These are phyloP conservation scores for Fusarium sp. DNA, from an alignment of 2,329 filamentous ascomycete genomes.

Conservation along the genomic window DNA sequence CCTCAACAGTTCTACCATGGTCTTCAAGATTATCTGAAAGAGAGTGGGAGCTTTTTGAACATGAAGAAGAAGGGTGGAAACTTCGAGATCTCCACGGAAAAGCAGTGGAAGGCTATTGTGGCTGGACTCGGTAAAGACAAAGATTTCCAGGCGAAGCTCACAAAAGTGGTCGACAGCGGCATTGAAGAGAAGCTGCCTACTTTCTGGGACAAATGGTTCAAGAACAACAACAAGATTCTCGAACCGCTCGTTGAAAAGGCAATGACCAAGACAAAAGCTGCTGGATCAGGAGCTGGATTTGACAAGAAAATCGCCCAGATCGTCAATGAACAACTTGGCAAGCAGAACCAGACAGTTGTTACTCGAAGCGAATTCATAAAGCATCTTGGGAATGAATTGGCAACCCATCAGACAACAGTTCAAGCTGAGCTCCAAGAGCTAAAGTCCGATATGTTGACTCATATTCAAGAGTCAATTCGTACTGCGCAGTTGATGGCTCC, in stretches of 20 bases:
- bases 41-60: conserved; percentile 59
- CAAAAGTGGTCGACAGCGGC: conserved; percentile 37
- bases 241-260: conserved; percentile 45
- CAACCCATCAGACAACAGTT: conserved; percentile 53
- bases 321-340: conserved; percentile 51
- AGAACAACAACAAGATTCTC: conserved; percentile 58
- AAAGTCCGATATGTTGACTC: conserved; percentile 47
- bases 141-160: conserved; percentile 44
- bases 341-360: conserved; percentile 52
- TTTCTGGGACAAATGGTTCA: conserved; percentile 64
- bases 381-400: conserved; percentile 54
- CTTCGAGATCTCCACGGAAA: conserved; percentile 55
- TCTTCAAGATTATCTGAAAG: conserved; percentile 63
- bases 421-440: conserved; percentile 54
- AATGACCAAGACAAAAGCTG: conserved; percentile 49
- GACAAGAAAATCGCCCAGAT: conserved; percentile 50
- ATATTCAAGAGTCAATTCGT: conserved; percentile 48
- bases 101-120: conserved; percentile 60
- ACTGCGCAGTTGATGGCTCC: conserved; percentile 41
- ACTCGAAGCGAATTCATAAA: conserved; percentile 61
- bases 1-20: conserved; percentile 73
- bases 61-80: conserved; percentile 55
- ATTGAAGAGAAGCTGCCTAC: conserved; percentile 49
- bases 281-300: conserved; percentile 49
- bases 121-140: conserved; percentile 53